Conservation (phyloP, 331 rosid species). For the Cydonia oblonga region DNA sequence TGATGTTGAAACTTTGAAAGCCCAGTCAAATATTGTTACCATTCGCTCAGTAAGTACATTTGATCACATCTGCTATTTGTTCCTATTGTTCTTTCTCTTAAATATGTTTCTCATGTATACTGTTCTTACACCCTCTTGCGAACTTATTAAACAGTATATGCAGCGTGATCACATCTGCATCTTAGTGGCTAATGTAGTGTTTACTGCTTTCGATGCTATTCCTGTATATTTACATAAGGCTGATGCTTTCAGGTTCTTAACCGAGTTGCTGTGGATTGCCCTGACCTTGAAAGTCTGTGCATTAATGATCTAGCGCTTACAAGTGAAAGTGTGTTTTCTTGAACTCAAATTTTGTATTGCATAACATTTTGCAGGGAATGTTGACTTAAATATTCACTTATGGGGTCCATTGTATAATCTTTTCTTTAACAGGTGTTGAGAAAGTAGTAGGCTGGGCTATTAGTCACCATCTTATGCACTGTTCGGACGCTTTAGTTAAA, state of each 20-base stretch:
- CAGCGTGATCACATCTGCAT: no score
- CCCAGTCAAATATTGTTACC: constrained; percentile 58
- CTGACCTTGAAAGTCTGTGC: constrained; percentile 58
- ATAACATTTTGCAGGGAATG: neutral
- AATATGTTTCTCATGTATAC: neutral
- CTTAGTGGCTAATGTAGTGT: neutral
- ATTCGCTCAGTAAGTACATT: constrained; percentile 52
- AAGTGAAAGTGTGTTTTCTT: constrained; percentile 50
- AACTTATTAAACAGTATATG: neutral
- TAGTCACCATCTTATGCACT: constrained; percentile 68
- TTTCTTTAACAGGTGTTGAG: constrained; percentile 53
- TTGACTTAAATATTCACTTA: constrained; percentile 10
- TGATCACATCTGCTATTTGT: neutral
- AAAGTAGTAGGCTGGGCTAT: constrained; percentile 84
- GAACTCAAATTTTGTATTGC: neutral
- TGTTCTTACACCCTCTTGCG: neutral
- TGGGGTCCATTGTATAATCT: neutral
- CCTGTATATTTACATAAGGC: neutral
- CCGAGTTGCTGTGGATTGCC: constrained; percentile 64
- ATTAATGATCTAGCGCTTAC: constrained; percentile 75
- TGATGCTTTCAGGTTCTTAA: constrained; percentile 50
- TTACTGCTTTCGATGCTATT: neutral
- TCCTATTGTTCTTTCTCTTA: neutral
- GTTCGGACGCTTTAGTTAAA: constrained; percentile 13
- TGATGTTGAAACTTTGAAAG: constrained; percentile 77